These are phyloP conservation scores for Apiospora pterosperma DNA, from an alignment of 2,329 filamentous ascomycete genomes.

Conservation along the genomic window DNA sequence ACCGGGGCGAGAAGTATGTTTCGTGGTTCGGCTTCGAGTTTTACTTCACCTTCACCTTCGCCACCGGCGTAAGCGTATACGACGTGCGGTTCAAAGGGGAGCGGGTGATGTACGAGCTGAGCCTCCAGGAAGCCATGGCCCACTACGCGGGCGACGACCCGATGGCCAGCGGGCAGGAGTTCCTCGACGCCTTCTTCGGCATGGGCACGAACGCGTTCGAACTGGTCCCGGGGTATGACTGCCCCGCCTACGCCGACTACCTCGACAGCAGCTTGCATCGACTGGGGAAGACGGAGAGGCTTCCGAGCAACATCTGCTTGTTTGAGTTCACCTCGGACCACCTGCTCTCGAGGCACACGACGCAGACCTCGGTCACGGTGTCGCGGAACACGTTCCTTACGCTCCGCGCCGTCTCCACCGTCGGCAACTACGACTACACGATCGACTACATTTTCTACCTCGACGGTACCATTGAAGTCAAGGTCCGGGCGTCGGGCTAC, in stretches of 20 bases:
- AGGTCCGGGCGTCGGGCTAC: slow-evolving; percentile 30
- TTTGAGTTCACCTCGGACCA: slow-evolving; percentile 37
- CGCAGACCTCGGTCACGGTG: slow-evolving; percentile 17
- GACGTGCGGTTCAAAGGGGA: slow-evolving; percentile 37
- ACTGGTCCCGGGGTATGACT: slow-evolving; percentile 25
- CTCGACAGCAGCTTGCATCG: slow-evolving; percentile 17
- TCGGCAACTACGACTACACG: slow-evolving; percentile 41
- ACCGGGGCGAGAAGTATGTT: slow-evolving; percentile 32
- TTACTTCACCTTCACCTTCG: slow-evolving; percentile 31
- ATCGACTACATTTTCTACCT: slow-evolving; percentile 37
- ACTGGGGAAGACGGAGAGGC: slow-evolving; percentile 20
- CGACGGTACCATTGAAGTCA: slow-evolving; percentile 37
- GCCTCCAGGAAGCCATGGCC: slow-evolving; percentile 14
- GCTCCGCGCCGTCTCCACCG: slow-evolving; percentile 31
- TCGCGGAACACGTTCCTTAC: slow-evolving; percentile 27
- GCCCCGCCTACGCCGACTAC: slow-evolving; percentile 23
- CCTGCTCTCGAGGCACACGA: slow-evolving; percentile 33
- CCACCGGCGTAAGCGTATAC: slow-evolving; percentile 32
- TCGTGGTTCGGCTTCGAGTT: slow-evolving; percentile 40
- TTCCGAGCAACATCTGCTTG: slow-evolving; percentile 38
- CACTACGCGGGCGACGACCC: slow-evolving; percentile 28
- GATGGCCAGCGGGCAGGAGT: slow-evolving; percentile 18
- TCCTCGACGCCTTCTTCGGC: slow-evolving; percentile 28
- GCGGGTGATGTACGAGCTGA: slow-evolving; percentile 35
- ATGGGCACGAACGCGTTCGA: slow-evolving; percentile 25